A percentile compares a stretch with the other conserved stretches of the same genome.
phyloP scores from a whole-genome alignment of 805 yeast species.

The Sungouiella thailandica region DNA sequence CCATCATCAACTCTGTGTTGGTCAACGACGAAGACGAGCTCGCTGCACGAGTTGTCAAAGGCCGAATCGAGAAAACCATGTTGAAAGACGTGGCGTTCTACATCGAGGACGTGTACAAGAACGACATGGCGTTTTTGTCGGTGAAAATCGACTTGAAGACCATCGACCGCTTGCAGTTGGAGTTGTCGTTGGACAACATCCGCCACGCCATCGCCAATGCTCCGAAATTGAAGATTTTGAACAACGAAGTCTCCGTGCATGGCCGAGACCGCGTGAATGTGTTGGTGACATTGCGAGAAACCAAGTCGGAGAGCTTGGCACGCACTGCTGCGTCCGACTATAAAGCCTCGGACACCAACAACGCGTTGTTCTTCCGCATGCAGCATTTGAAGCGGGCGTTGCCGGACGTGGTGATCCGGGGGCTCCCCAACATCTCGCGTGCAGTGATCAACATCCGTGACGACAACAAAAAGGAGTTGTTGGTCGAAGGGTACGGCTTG shows the following conservation, averaged over 20 bases:
- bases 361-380: constrained; percentile 76
- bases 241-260: constrained; percentile 62
- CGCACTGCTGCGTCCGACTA: constrained; percentile 32
- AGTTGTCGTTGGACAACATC: constrained; percentile 79
- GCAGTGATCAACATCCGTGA: constrained; percentile 94
- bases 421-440: constrained; percentile 84
- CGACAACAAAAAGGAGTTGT: constrained; percentile 79
- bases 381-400: constrained; percentile 82
- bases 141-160: constrained; percentile 79
- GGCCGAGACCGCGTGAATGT: constrained; percentile 67
- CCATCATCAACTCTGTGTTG: constrained; percentile 89
- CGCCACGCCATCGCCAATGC: constrained; percentile 77
- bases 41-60: constrained; percentile 98
- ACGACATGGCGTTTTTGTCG: constrained; percentile 69
- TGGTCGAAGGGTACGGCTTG: constrained; percentile 97
- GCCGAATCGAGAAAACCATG: constrained; percentile 89
- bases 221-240: constrained; percentile 80
- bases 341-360: constrained; percentile 26
- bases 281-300: constrained; percentile 42
- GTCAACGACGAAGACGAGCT: constrained; percentile 93
- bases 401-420: constrained; percentile 88
- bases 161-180: constrained; percentile 85
- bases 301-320: constrained; percentile 32
- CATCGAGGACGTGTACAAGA: constrained; percentile 91
- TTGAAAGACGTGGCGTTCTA: constrained; percentile 81